Conservation (phyloP, 345 rosid genomes). For the Populus simonii region DNA sequence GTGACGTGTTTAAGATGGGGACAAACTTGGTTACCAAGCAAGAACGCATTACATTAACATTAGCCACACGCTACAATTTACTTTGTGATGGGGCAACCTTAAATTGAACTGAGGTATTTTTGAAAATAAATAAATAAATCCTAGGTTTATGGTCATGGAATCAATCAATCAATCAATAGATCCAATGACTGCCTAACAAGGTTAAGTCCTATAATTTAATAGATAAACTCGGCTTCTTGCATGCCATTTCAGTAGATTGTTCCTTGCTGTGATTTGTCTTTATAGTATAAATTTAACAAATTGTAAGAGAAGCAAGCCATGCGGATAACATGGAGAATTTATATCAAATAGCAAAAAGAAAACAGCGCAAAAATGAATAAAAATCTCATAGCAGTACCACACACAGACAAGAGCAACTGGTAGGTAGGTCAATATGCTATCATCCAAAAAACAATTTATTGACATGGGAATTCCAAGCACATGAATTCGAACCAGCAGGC, state of each 20-base stretch:
- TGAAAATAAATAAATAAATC: not conserved
- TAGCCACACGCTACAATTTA: not conserved
- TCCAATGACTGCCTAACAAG: not conserved
- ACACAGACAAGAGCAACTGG: no score
- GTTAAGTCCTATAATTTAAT: not conserved
- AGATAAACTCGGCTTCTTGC: not conserved
- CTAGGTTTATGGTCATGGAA: not conserved
- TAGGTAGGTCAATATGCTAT: no score
- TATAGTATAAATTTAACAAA: no score
- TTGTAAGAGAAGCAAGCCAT: not conserved
- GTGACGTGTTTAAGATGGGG: not conserved
- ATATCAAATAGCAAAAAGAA: no score
- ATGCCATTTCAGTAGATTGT: not conserved
- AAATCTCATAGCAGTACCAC: not conserved
- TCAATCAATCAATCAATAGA: not conserved
- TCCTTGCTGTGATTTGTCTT: not conserved
- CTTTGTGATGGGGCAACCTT: not conserved
- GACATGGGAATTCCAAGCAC: no score
- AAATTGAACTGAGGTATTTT: not conserved
- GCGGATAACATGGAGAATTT: not conserved
- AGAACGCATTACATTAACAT: not conserved
- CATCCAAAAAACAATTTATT: no score
- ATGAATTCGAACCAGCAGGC: not conserved
- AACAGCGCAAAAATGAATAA: no score
- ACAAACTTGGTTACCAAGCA: constrained; percentile 14